phyloP scores from a whole-genome alignment of 495 filamentous ascomycete genomes.

The Copromyces sp. region DNA sequence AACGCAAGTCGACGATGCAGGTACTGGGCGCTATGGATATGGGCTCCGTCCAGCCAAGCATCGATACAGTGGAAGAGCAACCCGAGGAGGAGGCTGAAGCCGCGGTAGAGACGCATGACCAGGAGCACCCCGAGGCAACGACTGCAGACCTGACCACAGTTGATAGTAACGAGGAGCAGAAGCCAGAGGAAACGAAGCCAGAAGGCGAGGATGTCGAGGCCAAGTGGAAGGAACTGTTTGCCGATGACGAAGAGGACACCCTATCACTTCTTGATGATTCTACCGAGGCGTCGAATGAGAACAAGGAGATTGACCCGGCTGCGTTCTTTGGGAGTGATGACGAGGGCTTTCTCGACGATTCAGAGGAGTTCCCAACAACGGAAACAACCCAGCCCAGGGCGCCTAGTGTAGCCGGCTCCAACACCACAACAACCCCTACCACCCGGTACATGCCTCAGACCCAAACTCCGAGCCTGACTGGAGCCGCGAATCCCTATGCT shows the following conservation, averaged over 20 bases:
- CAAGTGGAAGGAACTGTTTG: constrained; percentile 75
- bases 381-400: constrained; percentile 8
- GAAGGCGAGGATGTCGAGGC: constrained; percentile 51
- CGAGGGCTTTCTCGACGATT: constrained; percentile 61
- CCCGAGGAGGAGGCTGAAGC: constrained; percentile 15
- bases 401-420: neutral
- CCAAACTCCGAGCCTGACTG: neutral
- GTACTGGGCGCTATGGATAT: constrained; percentile 32
- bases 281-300: constrained; percentile 2
- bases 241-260: constrained; percentile 66
- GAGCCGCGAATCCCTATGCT: constrained; percentile 12
- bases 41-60: constrained; percentile 13
- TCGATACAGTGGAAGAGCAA: constrained; percentile 25
- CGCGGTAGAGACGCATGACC: constrained; percentile 3
- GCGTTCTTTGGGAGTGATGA: constrained; percentile 60
- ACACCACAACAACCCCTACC: constrained; percentile 3
- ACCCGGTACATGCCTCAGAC: constrained; percentile 25
- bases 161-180: constrained; percentile 8
- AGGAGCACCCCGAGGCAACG: neutral
- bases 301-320: constrained; percentile 39
- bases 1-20: constrained; percentile 52
- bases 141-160: neutral
- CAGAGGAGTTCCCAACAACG: constrained; percentile 21
- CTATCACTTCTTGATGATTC: constrained; percentile 40
- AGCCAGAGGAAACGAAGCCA: constrained; percentile 12